Conservation (phyloP, 2,329 filamentous ascomycete genomes). For the Colletotrichum navitas region DNA sequence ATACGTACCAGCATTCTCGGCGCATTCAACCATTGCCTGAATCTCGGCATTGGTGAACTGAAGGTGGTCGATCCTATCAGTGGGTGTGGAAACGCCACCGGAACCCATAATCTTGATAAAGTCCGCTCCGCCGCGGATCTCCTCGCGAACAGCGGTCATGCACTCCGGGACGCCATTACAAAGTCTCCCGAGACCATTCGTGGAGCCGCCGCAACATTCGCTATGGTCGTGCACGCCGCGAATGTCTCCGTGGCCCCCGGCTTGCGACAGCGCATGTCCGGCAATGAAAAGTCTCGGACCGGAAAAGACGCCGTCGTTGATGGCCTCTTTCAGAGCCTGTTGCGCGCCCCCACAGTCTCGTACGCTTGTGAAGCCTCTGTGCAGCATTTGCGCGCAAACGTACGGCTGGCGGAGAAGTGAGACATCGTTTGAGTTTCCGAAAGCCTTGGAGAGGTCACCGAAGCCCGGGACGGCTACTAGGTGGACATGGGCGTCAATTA, state of each 20-base stretch:
- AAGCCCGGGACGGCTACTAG: constrained; percentile 49
- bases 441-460: constrained; percentile 45
- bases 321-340: constrained; percentile 66
- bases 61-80: constrained; percentile 64
- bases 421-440: constrained; percentile 51
- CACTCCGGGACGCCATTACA: constrained; percentile 69
- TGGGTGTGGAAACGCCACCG: constrained; percentile 69
- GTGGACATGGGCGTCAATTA: constrained; percentile 50
- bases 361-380: constrained; percentile 70
- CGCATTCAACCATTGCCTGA: constrained; percentile 64
- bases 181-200: constrained; percentile 57
- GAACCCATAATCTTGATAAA: constrained; percentile 74
- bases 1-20: constrained; percentile 62
- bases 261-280: constrained; percentile 66
- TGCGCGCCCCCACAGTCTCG: constrained; percentile 70
- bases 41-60: constrained; percentile 71
- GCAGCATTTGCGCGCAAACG: constrained; percentile 63
- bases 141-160: constrained; percentile 63
- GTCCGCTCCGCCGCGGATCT: constrained; percentile 68
- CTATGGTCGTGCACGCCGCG: constrained; percentile 58
- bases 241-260: constrained; percentile 69
- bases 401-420: constrained; percentile 63
- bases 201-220: constrained; percentile 60
- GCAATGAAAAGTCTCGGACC: constrained; percentile 69
- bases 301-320: constrained; percentile 65